Percentiles rank a stretch among this genome's conserved stretches.
Conservation (phyloP, 2,329 filamentous ascomycete species). For the Endoconidiophora polonica region DNA sequence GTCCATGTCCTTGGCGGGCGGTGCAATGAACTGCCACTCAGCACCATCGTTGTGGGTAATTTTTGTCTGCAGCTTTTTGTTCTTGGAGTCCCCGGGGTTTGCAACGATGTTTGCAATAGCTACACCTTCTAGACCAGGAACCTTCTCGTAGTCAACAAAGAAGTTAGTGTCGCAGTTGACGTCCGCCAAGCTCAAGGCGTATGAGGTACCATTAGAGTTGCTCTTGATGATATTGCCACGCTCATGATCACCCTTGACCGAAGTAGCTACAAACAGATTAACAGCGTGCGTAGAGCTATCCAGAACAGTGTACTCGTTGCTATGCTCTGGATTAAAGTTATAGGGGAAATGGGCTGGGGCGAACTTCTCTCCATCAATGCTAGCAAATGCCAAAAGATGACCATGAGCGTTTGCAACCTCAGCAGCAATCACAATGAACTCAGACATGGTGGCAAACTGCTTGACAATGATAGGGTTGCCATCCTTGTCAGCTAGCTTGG, state of each 20-base stretch:
- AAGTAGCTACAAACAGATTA: slow-evolving; percentile 81
- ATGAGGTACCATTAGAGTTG: slow-evolving; percentile 94
- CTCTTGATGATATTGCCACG: slow-evolving; percentile 90
- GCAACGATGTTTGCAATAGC: slow-evolving; percentile 70
- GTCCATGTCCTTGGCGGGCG: slow-evolving; percentile 55
- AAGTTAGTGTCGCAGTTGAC: slow-evolving; percentile 66
- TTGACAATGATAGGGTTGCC: slow-evolving; percentile 41
- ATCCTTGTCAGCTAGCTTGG: slow-evolving; percentile 43
- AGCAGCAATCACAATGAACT: slow-evolving; percentile 84
- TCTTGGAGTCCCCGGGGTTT: slow-evolving; percentile 50
- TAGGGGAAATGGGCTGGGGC: slow-evolving; percentile 72
- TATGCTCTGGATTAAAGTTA: slow-evolving; percentile 60
- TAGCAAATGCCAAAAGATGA: slow-evolving; percentile 60
- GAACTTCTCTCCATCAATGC: slow-evolving; percentile 68
- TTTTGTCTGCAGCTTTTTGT: slow-evolving; percentile 72
- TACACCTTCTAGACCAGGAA: slow-evolving; percentile 81
- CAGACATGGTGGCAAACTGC: slow-evolving; percentile 85
- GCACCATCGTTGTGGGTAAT: slow-evolving; percentile 96
- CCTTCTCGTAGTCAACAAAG: slow-evolving; percentile 93
- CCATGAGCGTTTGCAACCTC: slow-evolving; percentile 28
- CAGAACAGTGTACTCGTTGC: slow-evolving; percentile 72
- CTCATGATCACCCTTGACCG: slow-evolving; percentile 43
- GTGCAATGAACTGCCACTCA: slow-evolving; percentile 61
- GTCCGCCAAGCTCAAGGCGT: slow-evolving; percentile 62
- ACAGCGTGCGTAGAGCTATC: slow-evolving; percentile 90